phyloP scores from a whole-genome alignment of 805 yeast species.

The Lipomyces sp. region DNA sequence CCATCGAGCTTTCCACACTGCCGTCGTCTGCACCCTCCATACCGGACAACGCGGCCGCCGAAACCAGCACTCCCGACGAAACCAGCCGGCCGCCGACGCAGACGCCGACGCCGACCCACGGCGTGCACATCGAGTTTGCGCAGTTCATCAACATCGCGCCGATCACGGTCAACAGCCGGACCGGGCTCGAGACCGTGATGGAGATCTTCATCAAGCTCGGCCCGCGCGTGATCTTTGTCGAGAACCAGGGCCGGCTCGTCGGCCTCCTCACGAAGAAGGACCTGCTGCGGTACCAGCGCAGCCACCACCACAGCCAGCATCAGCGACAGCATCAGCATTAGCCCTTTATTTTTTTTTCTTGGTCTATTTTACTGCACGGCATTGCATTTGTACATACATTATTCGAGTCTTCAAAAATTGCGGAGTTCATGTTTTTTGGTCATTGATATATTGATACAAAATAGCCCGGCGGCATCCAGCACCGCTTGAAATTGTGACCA shows the following conservation, averaged over 20 bases:
- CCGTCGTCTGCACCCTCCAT: no score
- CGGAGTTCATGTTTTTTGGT: no score
- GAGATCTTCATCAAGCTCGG: conserved; percentile 76
- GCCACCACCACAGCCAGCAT: conserved; percentile 1
- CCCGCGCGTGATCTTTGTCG: conserved; percentile 68
- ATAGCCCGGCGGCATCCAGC: no score
- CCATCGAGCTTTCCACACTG: no score
- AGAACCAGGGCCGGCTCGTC: conserved; percentile 52
- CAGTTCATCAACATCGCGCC: conserved; percentile 54
- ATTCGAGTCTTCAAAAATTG: no score
- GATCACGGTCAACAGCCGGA: conserved; percentile 51
- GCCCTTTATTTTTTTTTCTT: no score
- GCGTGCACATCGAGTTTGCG: conserved; percentile 16
- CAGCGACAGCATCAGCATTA: no score
- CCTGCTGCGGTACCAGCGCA: conserved; percentile 50
- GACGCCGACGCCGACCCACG: no score
- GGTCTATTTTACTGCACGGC: no score
- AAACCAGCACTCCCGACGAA: neutral
- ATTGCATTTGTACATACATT: no score
- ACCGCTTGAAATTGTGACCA: no score
- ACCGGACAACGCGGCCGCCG: neutral
- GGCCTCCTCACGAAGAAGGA: conserved; percentile 90
- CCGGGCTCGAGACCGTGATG: conserved; percentile 58
- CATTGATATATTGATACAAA: no score
- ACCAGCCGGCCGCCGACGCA: neutral